phyloP scores from a whole-genome alignment of 352 stramenopile species.

The Peronospora belbahrii region DNA sequence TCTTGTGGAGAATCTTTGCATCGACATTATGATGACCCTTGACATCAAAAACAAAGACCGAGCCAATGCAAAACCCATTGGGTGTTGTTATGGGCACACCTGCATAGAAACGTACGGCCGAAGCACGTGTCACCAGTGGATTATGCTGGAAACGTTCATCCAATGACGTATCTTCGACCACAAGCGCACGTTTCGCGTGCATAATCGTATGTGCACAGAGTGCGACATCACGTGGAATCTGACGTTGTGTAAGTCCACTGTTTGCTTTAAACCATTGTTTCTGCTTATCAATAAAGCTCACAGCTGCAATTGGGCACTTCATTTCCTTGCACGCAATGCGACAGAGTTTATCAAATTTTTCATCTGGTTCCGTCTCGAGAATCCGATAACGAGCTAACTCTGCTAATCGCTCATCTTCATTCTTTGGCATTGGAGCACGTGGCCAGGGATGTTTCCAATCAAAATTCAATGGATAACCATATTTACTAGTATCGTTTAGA shows the following conservation, averaged over 20 bases:
- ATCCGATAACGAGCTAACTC: constrained; percentile 69
- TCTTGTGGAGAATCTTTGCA: constrained; percentile 81
- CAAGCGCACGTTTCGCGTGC: constrained; percentile 70
- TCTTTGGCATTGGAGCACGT: constrained; percentile 51
- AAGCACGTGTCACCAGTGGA: constrained; percentile 72
- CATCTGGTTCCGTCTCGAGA: constrained; percentile 72
- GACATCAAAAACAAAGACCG: constrained; percentile 83
- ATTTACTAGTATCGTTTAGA: no score
- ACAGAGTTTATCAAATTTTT: constrained; percentile 85
- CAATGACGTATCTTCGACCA: constrained; percentile 75
- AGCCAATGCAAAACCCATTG: constrained; percentile 73
- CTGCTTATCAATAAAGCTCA: constrained; percentile 82
- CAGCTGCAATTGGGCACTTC: constrained; percentile 82
- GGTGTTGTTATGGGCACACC: constrained; percentile 75
- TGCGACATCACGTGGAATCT: constrained; percentile 77
- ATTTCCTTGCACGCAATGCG: constrained; percentile 85
- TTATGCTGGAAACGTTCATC: constrained; percentile 83
- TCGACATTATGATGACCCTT: constrained; percentile 70
- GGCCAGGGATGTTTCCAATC: constrained; percentile 84
- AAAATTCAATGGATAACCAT: constrained; percentile 76
- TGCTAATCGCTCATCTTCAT: constrained; percentile 61
- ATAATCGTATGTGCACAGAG: constrained; percentile 84
- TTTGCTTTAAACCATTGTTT: constrained; percentile 87
- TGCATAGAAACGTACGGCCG: constrained; percentile 76
- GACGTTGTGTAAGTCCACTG: constrained; percentile 70